Evolutionary conservation across 2,329 filamentous ascomycete species (phyloP), one percentile per base, ranked within the genome.

Genomic region (Penicillium occitanis): DNA sequence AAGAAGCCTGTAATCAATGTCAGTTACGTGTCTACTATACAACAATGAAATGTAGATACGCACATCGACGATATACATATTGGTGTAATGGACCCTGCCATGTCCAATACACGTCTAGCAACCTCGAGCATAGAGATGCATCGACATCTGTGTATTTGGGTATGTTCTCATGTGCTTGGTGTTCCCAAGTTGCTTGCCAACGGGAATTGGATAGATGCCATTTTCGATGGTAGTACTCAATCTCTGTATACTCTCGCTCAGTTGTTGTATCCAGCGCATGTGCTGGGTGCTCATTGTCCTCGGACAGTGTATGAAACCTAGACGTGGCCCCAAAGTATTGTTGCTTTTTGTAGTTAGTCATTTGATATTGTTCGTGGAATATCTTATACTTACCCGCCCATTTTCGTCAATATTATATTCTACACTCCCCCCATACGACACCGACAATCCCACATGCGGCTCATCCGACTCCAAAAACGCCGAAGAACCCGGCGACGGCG

Each of bases 41-140:
- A 17, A 28, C 1, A 14, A 22, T 14, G 8, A 17, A 37, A 25
- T 13, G 57, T 25, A 19, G n/a, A 4, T 19, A 61, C 60, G 63
- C 42, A 69, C 68, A 69, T 55, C 63, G 68, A 28, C 69, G 69
- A 67, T 71, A 71, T 44, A 71, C 69, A 28, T 65, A 70, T 63
- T 70, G 70, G 55, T 71, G 70, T 30, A 71, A 50, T 46, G 70
- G 69, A 4, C 68, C 68, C 46, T 69, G 70, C 70, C 70, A 71
- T 55, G 69, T 67, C 69, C 69, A 71, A 51, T 69, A 71, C 11
- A 69, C 65, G 33, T 69, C 35, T 35, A 71, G 44, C 7, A 70
- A 58, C 30, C 42, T 66, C 13, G 63, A 42, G 42, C 68, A 69
- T 14, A 67, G 22, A 10, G 60, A 46, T 5, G 55, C 35, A 42